Base-by-base conservation (phyloP, 352 stramenopile genomes). In the Phytophthora idaei region DNA sequence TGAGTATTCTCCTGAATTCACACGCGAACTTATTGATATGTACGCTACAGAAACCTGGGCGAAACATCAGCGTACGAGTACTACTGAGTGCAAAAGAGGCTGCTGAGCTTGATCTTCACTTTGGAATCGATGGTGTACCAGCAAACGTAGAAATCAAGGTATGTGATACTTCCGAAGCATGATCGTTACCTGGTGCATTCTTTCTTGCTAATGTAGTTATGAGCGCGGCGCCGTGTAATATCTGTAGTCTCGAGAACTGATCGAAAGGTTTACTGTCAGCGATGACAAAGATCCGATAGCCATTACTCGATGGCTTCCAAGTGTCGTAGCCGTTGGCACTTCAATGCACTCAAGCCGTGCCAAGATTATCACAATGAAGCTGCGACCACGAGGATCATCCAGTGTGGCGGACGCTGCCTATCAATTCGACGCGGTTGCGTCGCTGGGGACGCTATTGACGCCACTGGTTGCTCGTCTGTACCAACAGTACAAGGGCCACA, bases 141-240 rank as follows among this genome's bases (percentile, higher is more conserved):
- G 85, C 82, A 31, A 83, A 69, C n/a, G 49, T 91, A 28, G 68
- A 89, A 4, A 56, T 91, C 2, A 91, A 91, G 71, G 84, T 91
- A 68, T 3, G 59, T 57, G 27, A 31, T 36, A 15, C 17, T 5
- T 10, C 17, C 21, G 21, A 21, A 21, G 21, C 21, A 21, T 21
- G 21, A 21, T 21, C 21, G 21, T 21, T 21, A 56, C 21, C 6
- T 39, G 46, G 45, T 3, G 5, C n/a, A 27, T 34, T 12, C 9
- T 32, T 47, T 57, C 8, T 60, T 57, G 12, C 25, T 63, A 9
- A 56, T 51, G 12, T 31, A 5, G n/a, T 27, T 3, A 27, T 39
- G 17, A 44, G 12, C 42, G 10, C 55, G 8, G 12, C n/a, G 8
- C 21, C 21, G 14, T 47, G 17, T 25, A 15, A 42, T 52, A 2